These are phyloP conservation scores for Cyberlindnera mrakii DNA, from an alignment of 805 yeast genomes.

Conservation along the genomic window DNA sequence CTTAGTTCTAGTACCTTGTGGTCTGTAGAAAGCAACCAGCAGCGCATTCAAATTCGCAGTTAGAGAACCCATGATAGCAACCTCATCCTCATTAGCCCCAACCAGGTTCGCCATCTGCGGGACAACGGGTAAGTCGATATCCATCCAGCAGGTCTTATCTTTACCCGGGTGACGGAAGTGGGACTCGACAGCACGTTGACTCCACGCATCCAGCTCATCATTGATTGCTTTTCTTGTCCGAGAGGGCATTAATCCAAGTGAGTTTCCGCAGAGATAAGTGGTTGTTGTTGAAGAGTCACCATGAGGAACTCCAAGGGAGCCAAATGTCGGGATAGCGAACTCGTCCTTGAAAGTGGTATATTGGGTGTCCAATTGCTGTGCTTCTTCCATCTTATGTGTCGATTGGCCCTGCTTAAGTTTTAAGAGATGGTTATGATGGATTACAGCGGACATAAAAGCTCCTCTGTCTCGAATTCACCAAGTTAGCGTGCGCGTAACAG, in stretches of 20 bases:
- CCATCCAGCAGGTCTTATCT: constrained; percentile 67
- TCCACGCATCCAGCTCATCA: constrained; percentile 80
- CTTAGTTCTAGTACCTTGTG: constrained; percentile 51
- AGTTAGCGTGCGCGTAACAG: no score
- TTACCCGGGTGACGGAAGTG: constrained; percentile 66
- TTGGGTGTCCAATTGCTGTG: constrained; percentile 8
- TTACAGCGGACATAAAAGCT: no score
- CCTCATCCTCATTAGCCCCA: constrained; percentile 72
- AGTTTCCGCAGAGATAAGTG: constrained; percentile 83
- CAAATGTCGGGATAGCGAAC: constrained; percentile 64
- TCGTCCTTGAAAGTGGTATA: constrained; percentile 33
- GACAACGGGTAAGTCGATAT: constrained; percentile 71
- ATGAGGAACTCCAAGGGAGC: constrained; percentile 41
- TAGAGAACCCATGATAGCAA: constrained; percentile 81
- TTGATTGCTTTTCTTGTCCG: constrained; percentile 49
- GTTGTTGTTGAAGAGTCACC: constrained; percentile 20
- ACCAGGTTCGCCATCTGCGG: constrained; percentile 67
- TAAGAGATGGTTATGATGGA: not conserved
- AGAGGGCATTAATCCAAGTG: constrained; percentile 86
- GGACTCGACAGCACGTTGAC: constrained; percentile 71
- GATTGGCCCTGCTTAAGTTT: not conserved
- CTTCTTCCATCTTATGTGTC: constrained; percentile 1
- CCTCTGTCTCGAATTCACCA: no score
- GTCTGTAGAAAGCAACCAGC: constrained; percentile 68
- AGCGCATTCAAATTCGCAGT: constrained; percentile 78